Evolutionary conservation across 2,329 filamentous ascomycete species (phyloP).

Genomic region (Alternaria solani): DNA sequence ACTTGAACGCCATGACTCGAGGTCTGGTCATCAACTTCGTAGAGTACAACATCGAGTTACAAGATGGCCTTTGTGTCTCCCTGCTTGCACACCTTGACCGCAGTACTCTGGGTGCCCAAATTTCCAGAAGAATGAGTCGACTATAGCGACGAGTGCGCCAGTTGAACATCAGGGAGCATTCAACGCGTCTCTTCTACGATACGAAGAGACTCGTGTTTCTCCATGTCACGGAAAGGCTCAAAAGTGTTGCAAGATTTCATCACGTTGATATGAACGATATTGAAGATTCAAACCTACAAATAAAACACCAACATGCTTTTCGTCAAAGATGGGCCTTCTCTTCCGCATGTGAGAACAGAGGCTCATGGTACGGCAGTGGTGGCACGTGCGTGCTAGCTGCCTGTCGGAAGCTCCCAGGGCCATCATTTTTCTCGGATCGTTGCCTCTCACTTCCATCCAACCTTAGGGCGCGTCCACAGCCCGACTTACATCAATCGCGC

Average conservation of each 20-base stretch:
- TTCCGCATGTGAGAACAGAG: background rate
- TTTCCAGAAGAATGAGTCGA: background rate
- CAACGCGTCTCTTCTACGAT: background rate
- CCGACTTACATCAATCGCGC: slow-evolving; percentile 22
- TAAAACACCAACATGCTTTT: background rate
- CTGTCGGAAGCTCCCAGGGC: slow-evolving; percentile 17
- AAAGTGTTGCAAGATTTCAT: no score
- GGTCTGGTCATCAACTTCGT: background rate
- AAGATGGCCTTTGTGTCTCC: background rate
- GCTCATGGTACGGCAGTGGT: background rate
- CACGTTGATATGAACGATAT: background rate
- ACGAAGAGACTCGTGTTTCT: background rate
- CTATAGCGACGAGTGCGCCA: background rate
- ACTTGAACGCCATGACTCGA: background rate
- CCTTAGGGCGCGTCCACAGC: slow-evolving; percentile 36
- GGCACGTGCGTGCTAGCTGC: slow-evolving; percentile 19
- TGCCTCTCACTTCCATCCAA: slow-evolving; percentile 28
- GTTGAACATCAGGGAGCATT: background rate
- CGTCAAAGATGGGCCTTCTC: background rate
- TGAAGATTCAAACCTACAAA: background rate
- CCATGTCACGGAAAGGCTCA: background rate
- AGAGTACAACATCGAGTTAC: background rate
- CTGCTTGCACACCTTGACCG: background rate
- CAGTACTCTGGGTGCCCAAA: background rate
- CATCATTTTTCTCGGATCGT: slow-evolving; percentile 18